phyloP scores from a whole-genome alignment of 1,284 basidiomycete species.

The Anthracocystis setariae region DNA sequence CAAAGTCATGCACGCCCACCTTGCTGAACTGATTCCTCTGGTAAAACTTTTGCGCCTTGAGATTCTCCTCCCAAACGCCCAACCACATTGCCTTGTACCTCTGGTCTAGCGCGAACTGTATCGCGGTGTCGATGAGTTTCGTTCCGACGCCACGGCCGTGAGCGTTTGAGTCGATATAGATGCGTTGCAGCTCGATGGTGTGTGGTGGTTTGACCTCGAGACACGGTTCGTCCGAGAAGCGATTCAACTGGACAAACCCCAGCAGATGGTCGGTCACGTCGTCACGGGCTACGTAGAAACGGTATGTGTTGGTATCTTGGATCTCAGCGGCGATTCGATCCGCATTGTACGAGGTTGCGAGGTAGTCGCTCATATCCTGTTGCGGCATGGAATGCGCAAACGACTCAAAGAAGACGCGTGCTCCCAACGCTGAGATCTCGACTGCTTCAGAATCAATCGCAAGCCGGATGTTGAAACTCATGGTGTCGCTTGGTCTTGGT shows the following conservation, averaged over 20 bases:
- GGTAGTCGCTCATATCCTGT: conserved; percentile 35
- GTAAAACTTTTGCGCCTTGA: conserved; percentile 38
- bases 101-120: conserved; percentile 14
- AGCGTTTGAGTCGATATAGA: conserved; percentile 33
- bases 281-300: conserved; percentile 28
- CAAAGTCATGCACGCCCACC: conserved; percentile 32
- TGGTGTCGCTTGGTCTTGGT: conserved; percentile 5
- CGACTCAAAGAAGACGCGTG: conserved; percentile 27
- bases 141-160: conserved; percentile 36
- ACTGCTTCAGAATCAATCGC: conserved; percentile 17
- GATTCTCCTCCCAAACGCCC: conserved; percentile 38
- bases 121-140: conserved; percentile 12
- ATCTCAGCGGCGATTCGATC: conserved; percentile 21
- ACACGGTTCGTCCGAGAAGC: conserved; percentile 27
- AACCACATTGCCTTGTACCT: conserved; percentile 34
- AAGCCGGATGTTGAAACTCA: conserved; percentile 13
- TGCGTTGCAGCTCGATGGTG: conserved; percentile 40
- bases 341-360: conserved; percentile 26
- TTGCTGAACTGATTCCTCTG: conserved; percentile 17
- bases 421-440: conserved; percentile 32
- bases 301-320: conserved; percentile 13
- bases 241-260: conserved; percentile 30
- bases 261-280: conserved; percentile 13
- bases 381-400: conserved; percentile 35
- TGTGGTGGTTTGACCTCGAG: conserved; percentile 24